These are phyloP conservation scores for Collybiopsis confluens DNA, from an alignment of 768 basidiomycete species.

Conservation along the genomic window DNA sequence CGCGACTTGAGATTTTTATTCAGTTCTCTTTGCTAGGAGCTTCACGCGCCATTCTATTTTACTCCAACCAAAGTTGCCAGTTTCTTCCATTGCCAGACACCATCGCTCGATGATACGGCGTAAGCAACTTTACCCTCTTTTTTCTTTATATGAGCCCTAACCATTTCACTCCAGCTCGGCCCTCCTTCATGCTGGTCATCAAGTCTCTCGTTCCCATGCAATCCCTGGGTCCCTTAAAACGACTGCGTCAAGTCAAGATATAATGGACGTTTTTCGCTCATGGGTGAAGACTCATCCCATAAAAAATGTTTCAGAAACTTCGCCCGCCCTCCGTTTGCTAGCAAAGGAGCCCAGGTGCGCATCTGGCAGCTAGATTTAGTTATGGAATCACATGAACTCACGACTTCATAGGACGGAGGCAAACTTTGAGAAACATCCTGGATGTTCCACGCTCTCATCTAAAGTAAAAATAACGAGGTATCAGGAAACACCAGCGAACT, in stretches of 20 bases:
- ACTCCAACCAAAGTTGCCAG: constrained; percentile 77
- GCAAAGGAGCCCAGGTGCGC: constrained; percentile 64
- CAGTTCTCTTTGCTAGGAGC: constrained; percentile 47
- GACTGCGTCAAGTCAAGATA: constrained; percentile 59
- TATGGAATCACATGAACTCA: constrained; percentile 8
- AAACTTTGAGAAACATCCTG: constrained; percentile 75
- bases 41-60: constrained; percentile 79
- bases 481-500: constrained; percentile 89
- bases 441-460: constrained; percentile 52
- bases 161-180: constrained; percentile 60
- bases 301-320: constrained; percentile 71
- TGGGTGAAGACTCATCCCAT: constrained; percentile 84
- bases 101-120: constrained; percentile 72
- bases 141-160: constrained; percentile 3
- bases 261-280: constrained; percentile 83
- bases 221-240: constrained; percentile 89
- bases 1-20: not conserved
- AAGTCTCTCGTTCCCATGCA: constrained; percentile 89
- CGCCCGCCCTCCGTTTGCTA: constrained; percentile 69
- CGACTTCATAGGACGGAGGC: constrained; percentile 43
- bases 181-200: constrained; percentile 79
- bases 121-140: constrained; percentile 36
- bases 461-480: constrained; percentile 81
- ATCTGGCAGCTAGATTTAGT: constrained; percentile 5
- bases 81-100: constrained; percentile 77